Base-by-base conservation (phyloP, 768 basidiomycete species). In the Chalciporus piperatus region DNA sequence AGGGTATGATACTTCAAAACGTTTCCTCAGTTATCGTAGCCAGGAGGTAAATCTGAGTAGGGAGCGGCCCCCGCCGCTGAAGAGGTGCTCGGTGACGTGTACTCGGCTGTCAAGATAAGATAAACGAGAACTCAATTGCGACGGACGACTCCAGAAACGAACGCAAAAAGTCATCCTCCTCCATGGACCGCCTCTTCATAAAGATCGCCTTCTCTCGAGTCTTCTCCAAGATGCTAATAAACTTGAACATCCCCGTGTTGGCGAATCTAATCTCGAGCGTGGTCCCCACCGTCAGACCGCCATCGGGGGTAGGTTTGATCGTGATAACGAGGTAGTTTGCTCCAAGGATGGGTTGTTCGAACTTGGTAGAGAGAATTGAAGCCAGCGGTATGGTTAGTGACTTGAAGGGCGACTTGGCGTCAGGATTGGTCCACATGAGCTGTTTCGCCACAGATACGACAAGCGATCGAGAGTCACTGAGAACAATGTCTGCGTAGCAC, bases 261-360 rank as follows among this genome's bases (percentile, higher is more conserved):
- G 77, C 80, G 64, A 88, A 78, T 49, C 88, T 79, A 37, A 91
- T 70, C 67, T 90, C 87, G 3, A 77, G 79, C 46, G 67, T 77
- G 13, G 86, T 85, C 2, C 85, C 86, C 2, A 77, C 69, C 0
- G 79, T 78, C 33, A 91, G 71, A 10, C 84, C 85, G n/a, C 89
- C 88, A 12, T 75, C 81, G 1, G 77, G 63, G 3, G 86, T 76
- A 6, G 90, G 88, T 58, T 77, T 81, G 61, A 92, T 71, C 42
- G 84, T 80, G 57, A 92, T 75, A 1, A 72, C 63, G 43, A 92
- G 74, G 57, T 79, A 87, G 66, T 92, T 92, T 10, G 78, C 67
- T 41, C 78, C 79, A 49, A 92, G 84, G 9, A 81, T 76, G 4
- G 90, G 90, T 63, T 91, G 89, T 57, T 89, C 82, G 62, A 87